These are phyloP conservation scores for Bidens hawaiensis DNA, from an alignment of 140 eudicot species.

Conservation along the genomic window DNA sequence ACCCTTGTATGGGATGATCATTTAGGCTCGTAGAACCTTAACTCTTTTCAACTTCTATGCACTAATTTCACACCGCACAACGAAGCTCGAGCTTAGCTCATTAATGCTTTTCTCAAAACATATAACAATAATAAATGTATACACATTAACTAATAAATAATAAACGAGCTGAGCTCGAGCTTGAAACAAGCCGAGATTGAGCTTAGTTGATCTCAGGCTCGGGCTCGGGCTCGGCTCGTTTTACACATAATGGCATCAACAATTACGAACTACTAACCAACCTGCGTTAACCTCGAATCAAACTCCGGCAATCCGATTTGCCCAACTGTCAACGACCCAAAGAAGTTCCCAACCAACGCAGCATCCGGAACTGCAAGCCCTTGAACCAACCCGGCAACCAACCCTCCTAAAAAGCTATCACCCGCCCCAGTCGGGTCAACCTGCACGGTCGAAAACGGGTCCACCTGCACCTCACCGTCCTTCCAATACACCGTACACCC, in stretches of 20 bases:
- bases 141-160: too few relatives aligned
- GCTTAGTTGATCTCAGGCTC: too few relatives aligned
- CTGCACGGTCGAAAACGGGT: conserved; percentile 70
- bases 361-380: conserved; percentile 81
- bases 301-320: conserved; percentile 77
- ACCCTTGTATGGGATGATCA: too few relatives aligned
- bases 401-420: conserved; percentile 87
- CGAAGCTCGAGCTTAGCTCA: too few relatives aligned
- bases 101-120: too few relatives aligned
- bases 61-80: too few relatives aligned
- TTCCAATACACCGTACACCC: conserved; percentile 73
- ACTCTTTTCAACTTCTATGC: too few relatives aligned
- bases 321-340: conserved; percentile 75
- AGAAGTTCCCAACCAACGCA: conserved; percentile 86
- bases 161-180: too few relatives aligned
- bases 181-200: too few relatives aligned
- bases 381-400: conserved; percentile 67
- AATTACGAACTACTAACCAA: conserved; percentile 19
- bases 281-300: conserved; percentile 67
- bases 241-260: neutral
- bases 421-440: conserved; percentile 98
- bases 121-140: too few relatives aligned
- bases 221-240: too few relatives aligned
- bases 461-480: conserved; percentile 48
- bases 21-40: too few relatives aligned